Conservation (phyloP, 2,329 filamentous ascomycete genomes). For the Verruconis gallopava region DNA sequence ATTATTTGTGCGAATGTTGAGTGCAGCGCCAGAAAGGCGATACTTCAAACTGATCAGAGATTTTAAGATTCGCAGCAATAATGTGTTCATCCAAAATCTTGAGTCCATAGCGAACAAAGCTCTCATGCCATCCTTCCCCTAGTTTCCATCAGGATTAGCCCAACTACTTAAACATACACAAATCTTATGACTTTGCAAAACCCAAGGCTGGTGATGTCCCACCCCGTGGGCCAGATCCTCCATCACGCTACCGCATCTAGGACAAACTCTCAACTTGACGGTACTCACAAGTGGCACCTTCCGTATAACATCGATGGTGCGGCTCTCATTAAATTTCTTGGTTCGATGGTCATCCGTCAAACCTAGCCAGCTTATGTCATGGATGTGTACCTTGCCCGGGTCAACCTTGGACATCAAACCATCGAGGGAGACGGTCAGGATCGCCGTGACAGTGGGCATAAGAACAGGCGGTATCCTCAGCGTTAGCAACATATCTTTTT, state of each 20-base stretch:
- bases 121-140: no score
- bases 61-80: no score
- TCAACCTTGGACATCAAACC: slow-evolving; percentile 49
- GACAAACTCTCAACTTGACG: slow-evolving; percentile 27
- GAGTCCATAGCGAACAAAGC: no score
- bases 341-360: slow-evolving; percentile 45
- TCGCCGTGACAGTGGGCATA: slow-evolving; percentile 28
- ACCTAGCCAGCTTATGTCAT: slow-evolving; percentile 57
- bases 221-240: slow-evolving; percentile 25
- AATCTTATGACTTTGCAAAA: slow-evolving; percentile 9
- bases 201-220: slow-evolving; percentile 1
- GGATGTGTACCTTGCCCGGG: slow-evolving; percentile 56
- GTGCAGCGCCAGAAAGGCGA: no score
- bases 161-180: slow-evolving; percentile 11
- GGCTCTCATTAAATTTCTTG: slow-evolving; percentile 46
- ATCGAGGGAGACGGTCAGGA: slow-evolving; percentile 36
- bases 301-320: slow-evolving; percentile 45
- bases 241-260: slow-evolving; percentile 33
- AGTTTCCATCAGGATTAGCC: slow-evolving; percentile 2
- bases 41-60: no score
- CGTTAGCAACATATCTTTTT: slow-evolving; percentile 41
- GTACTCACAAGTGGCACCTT: slow-evolving; percentile 31
- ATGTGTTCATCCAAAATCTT: no score
- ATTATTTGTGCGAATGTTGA: no score
- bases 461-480: slow-evolving; percentile 39